Conservation (phyloP, 1,284 basidiomycete species). For the Cryptococcus sp. region DNA sequence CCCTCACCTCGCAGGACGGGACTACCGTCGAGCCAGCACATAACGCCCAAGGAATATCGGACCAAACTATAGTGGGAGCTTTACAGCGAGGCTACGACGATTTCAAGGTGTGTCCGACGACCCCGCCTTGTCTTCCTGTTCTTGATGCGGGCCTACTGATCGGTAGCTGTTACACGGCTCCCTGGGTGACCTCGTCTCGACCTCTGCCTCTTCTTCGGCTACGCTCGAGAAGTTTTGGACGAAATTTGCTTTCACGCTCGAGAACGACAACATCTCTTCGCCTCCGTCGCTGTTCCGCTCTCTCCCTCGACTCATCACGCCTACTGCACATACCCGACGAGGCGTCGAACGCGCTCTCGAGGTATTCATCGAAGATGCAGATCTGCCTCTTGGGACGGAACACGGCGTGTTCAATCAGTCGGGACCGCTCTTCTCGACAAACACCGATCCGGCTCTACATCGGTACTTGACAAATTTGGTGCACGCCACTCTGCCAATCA, state of each 20-base stretch:
- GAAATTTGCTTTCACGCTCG: slow-evolving; percentile 32
- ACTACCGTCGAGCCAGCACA: slow-evolving; percentile 8
- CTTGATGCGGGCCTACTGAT: not conserved
- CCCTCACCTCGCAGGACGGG: slow-evolving; percentile 9
- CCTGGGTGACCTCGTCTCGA: slow-evolving; percentile 15
- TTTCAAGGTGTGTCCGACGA: slow-evolving; percentile 25
- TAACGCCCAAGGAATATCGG: slow-evolving; percentile 24
- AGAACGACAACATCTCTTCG: slow-evolving; percentile 19
- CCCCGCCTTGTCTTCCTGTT: not conserved
- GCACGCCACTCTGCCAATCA: not conserved
- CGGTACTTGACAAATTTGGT: not conserved
- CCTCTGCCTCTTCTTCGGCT: slow-evolving; percentile 14
- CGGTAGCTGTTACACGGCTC: slow-evolving; percentile 30
- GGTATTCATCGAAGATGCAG: slow-evolving; percentile 8
- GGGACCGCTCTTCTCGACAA: slow-evolving; percentile 15
- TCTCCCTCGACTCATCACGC: slow-evolving; percentile 25
- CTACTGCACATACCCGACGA: not conserved
- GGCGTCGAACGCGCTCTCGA: slow-evolving; percentile 4
- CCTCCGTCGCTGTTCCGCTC: slow-evolving; percentile 5
- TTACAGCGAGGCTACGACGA: slow-evolving; percentile 37
- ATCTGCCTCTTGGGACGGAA: not conserved
- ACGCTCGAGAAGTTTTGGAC: slow-evolving; percentile 38
- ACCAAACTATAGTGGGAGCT: slow-evolving; percentile 28
- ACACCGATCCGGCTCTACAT: not conserved
- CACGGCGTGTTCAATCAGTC: slow-evolving; percentile 12